These are phyloP conservation scores for Fusarium burgessii DNA, from an alignment of 2,329 filamentous ascomycete genomes.

Conservation along the genomic window DNA sequence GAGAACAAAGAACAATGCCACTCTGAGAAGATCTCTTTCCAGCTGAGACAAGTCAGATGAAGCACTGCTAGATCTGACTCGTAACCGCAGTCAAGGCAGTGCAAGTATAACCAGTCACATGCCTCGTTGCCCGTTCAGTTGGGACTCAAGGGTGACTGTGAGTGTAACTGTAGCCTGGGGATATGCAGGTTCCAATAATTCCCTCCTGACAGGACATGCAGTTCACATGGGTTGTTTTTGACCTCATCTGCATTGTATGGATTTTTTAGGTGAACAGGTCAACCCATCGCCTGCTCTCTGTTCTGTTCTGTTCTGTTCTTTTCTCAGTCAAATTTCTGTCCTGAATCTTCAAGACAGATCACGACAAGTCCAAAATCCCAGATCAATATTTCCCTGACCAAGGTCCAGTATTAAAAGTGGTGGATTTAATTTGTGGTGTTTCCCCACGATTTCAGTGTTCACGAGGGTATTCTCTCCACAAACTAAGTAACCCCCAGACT, in stretches of 20 bases:
- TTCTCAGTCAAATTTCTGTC: not conserved
- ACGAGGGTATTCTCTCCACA: constrained; percentile 27
- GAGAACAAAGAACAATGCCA: constrained; percentile 1
- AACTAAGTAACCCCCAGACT: constrained; percentile 18
- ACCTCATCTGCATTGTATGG: not conserved
- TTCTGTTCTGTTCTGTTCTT: not conserved
- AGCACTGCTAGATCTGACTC: constrained; percentile 23
- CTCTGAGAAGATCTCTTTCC: constrained; percentile 2
- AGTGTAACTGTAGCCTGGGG: constrained; percentile 11
- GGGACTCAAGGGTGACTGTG: constrained; percentile 14
- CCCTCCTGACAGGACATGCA: constrained; percentile 18
- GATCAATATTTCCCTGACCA: not conserved
- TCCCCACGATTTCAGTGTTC: constrained; percentile 26
- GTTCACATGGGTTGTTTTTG: constrained; percentile 12
- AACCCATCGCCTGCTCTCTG: not conserved
- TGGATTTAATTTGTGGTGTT: constrained; percentile 3
- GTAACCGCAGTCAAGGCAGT: constrained; percentile 17
- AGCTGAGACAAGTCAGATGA: constrained; percentile 23
- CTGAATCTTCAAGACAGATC: not conserved
- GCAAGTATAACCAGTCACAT: constrained; percentile 32
- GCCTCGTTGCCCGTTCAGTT: constrained; percentile 30
- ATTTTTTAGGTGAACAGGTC: not conserved
- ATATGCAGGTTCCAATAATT: constrained; percentile 26
- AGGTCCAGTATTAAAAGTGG: constrained; percentile 23
- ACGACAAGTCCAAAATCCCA: not conserved